phyloP scores from a whole-genome alignment of 1,284 basidiomycete species.

The Neonothopanus nambi region DNA sequence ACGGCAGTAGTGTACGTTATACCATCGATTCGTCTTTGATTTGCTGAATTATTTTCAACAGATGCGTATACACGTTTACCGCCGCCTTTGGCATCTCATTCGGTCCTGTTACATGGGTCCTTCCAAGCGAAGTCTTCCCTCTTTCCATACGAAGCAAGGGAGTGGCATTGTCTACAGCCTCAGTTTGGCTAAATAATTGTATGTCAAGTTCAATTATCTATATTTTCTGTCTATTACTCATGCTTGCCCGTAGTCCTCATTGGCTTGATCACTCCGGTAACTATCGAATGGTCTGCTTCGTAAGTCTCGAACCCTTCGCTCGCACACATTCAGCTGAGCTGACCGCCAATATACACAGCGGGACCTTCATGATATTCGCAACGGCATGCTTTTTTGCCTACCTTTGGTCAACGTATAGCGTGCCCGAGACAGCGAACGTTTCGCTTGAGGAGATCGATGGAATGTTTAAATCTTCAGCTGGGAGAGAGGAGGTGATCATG shows the following conservation, averaged over 20 bases:
- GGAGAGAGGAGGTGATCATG: constrained; percentile 49
- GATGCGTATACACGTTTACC: constrained; percentile 77
- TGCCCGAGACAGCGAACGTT: constrained; percentile 78
- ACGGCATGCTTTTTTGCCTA: constrained; percentile 64
- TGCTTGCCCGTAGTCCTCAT: constrained; percentile 59
- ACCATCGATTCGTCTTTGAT: too few relatives aligned
- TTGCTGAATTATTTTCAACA: too few relatives aligned
- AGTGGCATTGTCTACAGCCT: constrained; percentile 81
- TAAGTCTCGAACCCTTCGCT: constrained; percentile 31
- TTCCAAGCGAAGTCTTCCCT: constrained; percentile 84
- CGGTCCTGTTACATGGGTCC: constrained; percentile 85
- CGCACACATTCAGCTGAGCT: neutral
- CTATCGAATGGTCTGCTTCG: constrained; percentile 66
- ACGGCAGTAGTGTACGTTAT: constrained; percentile 60
- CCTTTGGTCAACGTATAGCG: constrained; percentile 64
- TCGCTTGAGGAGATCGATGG: constrained; percentile 78
- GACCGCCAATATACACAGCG: constrained; percentile 33
- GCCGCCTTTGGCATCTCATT: constrained; percentile 81
- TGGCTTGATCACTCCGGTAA: constrained; percentile 74
- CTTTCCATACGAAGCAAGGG: constrained; percentile 85
- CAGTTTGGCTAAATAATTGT: constrained; percentile 85
- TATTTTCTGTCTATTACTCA: constrained; percentile 7
- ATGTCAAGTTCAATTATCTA: constrained; percentile 25
- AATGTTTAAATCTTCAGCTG: constrained; percentile 61
- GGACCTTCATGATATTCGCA: constrained; percentile 70